Conservation (phyloP, 2,329 filamentous ascomycete species). For the Colletotrichum brevisporum region DNA sequence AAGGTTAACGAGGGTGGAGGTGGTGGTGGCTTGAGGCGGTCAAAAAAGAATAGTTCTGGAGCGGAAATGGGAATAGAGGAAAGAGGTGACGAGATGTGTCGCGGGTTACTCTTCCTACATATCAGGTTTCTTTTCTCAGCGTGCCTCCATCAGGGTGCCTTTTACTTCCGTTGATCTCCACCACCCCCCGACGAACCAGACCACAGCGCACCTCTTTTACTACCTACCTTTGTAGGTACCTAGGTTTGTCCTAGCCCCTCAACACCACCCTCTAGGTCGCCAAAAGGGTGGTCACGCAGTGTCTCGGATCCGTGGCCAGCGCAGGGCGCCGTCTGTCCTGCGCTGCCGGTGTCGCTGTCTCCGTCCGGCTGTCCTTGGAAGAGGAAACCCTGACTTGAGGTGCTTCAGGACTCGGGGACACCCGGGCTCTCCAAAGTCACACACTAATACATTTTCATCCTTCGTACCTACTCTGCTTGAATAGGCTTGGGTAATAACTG, state of each 20-base stretch:
- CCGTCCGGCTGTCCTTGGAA: not conserved
- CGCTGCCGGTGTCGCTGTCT: slow-evolving; percentile 23
- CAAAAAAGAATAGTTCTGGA: not conserved
- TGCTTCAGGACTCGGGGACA: not conserved
- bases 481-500: too few relatives aligned
- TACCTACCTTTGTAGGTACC: not conserved
- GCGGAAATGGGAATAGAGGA: slow-evolving; percentile 16
- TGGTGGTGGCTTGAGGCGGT: not conserved
- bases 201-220: not conserved
- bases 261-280: not conserved
- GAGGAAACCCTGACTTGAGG: not conserved
- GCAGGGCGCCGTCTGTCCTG: slow-evolving; percentile 31
- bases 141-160: too few relatives aligned
- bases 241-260: too few relatives aligned
- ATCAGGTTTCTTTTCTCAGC: slow-evolving; percentile 28
- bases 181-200: slow-evolving; percentile 4
- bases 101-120: slow-evolving; percentile 10
- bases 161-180: slow-evolving; percentile 12
- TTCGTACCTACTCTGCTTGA: too few relatives aligned
- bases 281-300: slow-evolving; percentile 36
- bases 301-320: slow-evolving; percentile 41
- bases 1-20: too few relatives aligned
- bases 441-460: too few relatives aligned
- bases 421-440: too few relatives aligned
- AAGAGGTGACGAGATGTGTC: slow-evolving; percentile 23